Percentiles rank a stretch among this genome's conserved stretches.
Evolutionary conservation across 192 early-diverging fungal genomes (phyloP).

Genomic region (Dissophora ornata): DNA sequence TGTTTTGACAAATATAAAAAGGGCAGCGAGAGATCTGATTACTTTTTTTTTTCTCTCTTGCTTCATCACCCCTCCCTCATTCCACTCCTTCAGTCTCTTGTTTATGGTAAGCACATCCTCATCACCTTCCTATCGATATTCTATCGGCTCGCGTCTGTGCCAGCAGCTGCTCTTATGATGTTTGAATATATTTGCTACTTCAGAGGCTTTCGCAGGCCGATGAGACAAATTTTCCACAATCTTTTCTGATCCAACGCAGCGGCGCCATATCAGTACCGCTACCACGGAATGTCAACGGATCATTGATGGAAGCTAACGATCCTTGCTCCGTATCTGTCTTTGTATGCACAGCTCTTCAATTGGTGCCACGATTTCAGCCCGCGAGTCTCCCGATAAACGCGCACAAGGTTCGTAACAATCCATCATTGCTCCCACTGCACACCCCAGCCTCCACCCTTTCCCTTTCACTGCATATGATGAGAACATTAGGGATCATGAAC

Average conservation of each 20-base stretch:
- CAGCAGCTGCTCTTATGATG: conserved; percentile 27
- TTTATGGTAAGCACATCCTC: too few relatives aligned
- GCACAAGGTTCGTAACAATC: conserved; percentile 16
- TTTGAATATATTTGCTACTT: conserved; percentile 53
- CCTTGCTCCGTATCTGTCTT: too few relatives aligned
- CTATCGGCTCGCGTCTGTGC: too few relatives aligned
- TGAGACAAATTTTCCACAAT: conserved; percentile 52
- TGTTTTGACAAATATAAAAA: too few relatives aligned
- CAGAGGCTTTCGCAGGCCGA: conserved; percentile 50
- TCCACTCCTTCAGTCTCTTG: too few relatives aligned
- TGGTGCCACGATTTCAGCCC: too few relatives aligned
- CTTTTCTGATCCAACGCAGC: conserved; percentile 35
- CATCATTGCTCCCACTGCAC: neutral
- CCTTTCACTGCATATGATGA: conserved; percentile 37
- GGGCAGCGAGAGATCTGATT: neutral
- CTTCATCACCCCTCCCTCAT: neutral
- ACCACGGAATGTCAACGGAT: too few relatives aligned
- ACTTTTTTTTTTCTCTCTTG: neutral
- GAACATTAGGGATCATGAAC: conserved; percentile 37
- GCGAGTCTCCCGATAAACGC: neutral
- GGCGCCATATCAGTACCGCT: too few relatives aligned
- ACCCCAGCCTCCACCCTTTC: too few relatives aligned
- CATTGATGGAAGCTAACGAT: too few relatives aligned
- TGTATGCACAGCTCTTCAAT: too few relatives aligned
- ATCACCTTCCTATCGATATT: too few relatives aligned